These are phyloP conservation scores for Kodamaea kaohsiungensis DNA, from an alignment of 805 yeast species.

Conservation along the genomic window DNA sequence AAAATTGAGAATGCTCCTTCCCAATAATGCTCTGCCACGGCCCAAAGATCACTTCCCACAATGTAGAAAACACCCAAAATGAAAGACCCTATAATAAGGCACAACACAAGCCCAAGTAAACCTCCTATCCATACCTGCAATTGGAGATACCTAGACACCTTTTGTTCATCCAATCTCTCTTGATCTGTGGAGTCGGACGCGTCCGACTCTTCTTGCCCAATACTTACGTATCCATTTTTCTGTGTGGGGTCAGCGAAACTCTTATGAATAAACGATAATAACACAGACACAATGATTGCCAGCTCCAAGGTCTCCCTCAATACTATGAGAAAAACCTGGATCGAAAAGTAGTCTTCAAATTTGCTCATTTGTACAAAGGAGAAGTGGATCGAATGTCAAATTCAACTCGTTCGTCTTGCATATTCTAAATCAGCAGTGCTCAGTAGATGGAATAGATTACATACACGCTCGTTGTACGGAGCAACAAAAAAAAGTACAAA, in stretches of 20 bases:
- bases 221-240: neutral
- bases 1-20: conserved; percentile 46
- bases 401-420: neutral
- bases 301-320: conserved; percentile 74
- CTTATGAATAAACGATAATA: conserved; percentile 70
- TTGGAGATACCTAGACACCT: conserved; percentile 23
- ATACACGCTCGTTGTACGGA: neutral
- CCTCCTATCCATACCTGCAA: conserved; percentile 49
- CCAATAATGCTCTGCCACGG: conserved; percentile 49
- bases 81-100: conserved; percentile 41
- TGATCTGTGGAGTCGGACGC: neutral
- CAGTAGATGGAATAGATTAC: neutral
- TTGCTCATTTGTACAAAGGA: conserved; percentile 2
- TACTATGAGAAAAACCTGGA: conserved; percentile 73
- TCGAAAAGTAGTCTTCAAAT: conserved; percentile 47
- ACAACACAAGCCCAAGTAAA: conserved; percentile 37
- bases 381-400: neutral
- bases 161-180: conserved; percentile 1
- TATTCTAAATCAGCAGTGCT: neutral
- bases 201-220: neutral
- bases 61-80: conserved; percentile 41
- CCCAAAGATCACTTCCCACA: conserved; percentile 47
- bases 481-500: neutral
- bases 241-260: conserved; percentile 36
- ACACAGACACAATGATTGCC: conserved; percentile 72